Evolutionary conservation across 2,329 filamentous ascomycete genomes (phyloP).

Genomic region (Ceratocystis colombiana): DNA sequence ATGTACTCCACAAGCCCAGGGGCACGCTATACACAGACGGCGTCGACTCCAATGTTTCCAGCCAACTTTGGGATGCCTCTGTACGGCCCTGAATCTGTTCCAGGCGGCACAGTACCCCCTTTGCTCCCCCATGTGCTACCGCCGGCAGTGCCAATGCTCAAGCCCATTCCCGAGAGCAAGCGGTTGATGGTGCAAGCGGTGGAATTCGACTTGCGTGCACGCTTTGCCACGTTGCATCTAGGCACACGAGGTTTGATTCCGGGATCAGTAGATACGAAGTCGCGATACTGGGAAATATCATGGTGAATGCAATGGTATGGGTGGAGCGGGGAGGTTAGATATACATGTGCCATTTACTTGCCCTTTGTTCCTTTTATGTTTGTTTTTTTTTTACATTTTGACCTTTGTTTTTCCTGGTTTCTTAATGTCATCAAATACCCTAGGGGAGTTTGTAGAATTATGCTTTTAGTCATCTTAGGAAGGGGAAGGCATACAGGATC

Average conservation of each 20-base stretch:
- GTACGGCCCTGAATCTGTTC: not conserved
- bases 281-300: constrained; percentile 37
- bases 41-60: not conserved
- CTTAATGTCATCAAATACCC: constrained; percentile 5
- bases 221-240: constrained; percentile 42
- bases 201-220: constrained; percentile 46
- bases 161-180: constrained; percentile 41
- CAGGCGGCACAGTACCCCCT: not conserved
- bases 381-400: not conserved
- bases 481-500: not conserved
- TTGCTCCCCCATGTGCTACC: not conserved
- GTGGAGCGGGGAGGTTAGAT: not conserved
- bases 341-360: constrained; percentile 11
- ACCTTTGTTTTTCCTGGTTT: not conserved
- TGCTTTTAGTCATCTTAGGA: not conserved
- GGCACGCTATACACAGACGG: not conserved
- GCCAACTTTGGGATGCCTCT: not conserved
- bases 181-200: constrained; percentile 48
- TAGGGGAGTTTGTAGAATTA: not conserved
- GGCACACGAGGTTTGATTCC: constrained; percentile 45
- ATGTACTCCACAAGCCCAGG: not conserved
- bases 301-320: constrained; percentile 35
- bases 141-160: not conserved
- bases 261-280: constrained; percentile 40
- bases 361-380: constrained; percentile 3